A percentile compares a stretch with the other conserved stretches of the same genome.
Conservation (phyloP, 1,284 basidiomycete species). For the Pyrrhoderma lamaoense region DNA sequence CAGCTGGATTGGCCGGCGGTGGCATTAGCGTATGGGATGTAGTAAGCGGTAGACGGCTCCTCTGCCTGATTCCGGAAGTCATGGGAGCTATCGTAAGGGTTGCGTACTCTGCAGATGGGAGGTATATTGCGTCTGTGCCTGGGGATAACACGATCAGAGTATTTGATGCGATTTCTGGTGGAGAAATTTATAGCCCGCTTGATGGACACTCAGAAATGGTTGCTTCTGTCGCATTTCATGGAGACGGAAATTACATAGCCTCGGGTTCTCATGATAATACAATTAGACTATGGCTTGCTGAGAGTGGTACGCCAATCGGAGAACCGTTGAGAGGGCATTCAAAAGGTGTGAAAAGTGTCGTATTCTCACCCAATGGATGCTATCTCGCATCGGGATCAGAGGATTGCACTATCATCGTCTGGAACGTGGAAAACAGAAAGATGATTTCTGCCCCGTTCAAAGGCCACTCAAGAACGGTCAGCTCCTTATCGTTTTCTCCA, state of each 20-base stretch:
- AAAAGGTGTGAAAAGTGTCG: no score
- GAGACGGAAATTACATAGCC: not conserved
- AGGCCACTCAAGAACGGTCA: not conserved
- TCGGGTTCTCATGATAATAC: not conserved
- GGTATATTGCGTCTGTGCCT: slow-evolving; percentile 1
- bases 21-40: no score
- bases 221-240: not conserved
- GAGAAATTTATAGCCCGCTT: not conserved
- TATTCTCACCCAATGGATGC: no score
- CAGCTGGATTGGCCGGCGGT: no score
- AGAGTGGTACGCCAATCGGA: no score
- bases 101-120: no score
- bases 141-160: slow-evolving; percentile 1
- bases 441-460: no score
- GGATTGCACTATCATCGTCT: not conserved
- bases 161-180: slow-evolving; percentile 1
- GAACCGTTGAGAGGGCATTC: no score
- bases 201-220: not conserved
- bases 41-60: no score
- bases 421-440: not conserved
- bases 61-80: no score
- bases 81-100: no score
- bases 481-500: not conserved
- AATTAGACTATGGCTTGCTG: no score
- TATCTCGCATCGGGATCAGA: not conserved